These are phyloP conservation scores for Eucalyptus melliodora DNA, from an alignment of 345 rosid species.

Conservation along the genomic window DNA sequence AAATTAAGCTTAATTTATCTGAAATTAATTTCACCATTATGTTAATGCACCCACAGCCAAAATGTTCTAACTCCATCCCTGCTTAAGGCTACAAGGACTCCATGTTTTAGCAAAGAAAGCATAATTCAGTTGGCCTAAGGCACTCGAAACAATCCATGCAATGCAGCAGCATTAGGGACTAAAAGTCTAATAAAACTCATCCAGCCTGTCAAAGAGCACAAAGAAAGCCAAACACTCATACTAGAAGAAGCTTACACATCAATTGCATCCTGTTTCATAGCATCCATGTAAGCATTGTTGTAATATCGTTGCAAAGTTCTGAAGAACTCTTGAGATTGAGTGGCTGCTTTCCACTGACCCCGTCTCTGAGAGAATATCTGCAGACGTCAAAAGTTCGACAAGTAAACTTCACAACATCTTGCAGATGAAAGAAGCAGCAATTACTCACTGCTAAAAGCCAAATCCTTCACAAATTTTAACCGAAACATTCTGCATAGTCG, in stretches of 20 bases:
- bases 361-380: constrained; percentile 90
- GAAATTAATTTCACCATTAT: neutral
- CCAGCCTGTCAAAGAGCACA: neutral
- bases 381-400: neutral
- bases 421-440: neutral
- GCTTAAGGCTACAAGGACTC: neutral
- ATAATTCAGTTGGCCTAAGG: neutral
- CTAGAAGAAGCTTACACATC: constrained; percentile 45
- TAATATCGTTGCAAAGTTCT: constrained; percentile 93
- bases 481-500: neutral
- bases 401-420: neutral
- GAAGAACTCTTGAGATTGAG: constrained; percentile 97
- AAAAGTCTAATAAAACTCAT: neutral
- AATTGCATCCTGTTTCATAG: constrained; percentile 89
- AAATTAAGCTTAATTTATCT: neutral
- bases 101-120: neutral
- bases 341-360: constrained; percentile 99
- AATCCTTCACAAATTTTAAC: neutral
- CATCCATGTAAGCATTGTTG: constrained; percentile 94
- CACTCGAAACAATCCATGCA: neutral
- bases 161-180: neutral
- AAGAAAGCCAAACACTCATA: neutral
- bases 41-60: neutral
- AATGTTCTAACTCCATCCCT: neutral
- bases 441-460: neutral